Base-by-base conservation (phyloP, 345 rosid genomes). In the Gossypium anomalum region DNA sequence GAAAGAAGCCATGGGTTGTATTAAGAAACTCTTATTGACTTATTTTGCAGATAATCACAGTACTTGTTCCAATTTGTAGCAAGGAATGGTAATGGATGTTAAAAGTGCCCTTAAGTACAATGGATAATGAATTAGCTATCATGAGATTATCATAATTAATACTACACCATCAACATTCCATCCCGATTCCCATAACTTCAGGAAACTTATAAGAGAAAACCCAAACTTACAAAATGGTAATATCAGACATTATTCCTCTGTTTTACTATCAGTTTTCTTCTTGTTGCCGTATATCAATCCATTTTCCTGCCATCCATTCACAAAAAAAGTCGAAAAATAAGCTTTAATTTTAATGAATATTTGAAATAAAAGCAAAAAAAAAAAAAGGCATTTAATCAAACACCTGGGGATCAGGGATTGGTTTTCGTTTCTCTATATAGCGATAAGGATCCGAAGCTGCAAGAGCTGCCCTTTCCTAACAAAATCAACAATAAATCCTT, bases 371-470 rank as follows among this genome's bases (percentile, higher is more conserved):
- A 27, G 9, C 44, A 22, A 16, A 25, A 15, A 69, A 3, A 15
- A 14, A 15, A 27, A 10, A 19, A 51, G 55, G 47, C 47, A 71
- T 38, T 61, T 25, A 23, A 1, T 67, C 71, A 27, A 71, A 9
- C 53, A 94, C 98, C 97, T 92, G 94, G 34, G 93, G 98, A 85
- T 94, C 93, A 72, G 93, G 90, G 70, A 89, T 79, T 7, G 97
- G 98, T 76, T 80, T 89, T 64, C 89, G 84, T 78, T 88, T 92
- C 84, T 92, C 98, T 0, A 88, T 76, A 60, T 88, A 86, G 14
- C 92, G 84, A 79, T 87, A 80, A 10, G 92, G 84, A 82, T 94
- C 94, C 0, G 90, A 71, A 69, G 91, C 87, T 16, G 94, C 93
- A 49, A 92, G 93, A 9, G 88, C 87, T 44, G 89, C 92, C 80